Conservation (phyloP, 2,329 filamentous ascomycete genomes). For the Mariannaea sp. region DNA sequence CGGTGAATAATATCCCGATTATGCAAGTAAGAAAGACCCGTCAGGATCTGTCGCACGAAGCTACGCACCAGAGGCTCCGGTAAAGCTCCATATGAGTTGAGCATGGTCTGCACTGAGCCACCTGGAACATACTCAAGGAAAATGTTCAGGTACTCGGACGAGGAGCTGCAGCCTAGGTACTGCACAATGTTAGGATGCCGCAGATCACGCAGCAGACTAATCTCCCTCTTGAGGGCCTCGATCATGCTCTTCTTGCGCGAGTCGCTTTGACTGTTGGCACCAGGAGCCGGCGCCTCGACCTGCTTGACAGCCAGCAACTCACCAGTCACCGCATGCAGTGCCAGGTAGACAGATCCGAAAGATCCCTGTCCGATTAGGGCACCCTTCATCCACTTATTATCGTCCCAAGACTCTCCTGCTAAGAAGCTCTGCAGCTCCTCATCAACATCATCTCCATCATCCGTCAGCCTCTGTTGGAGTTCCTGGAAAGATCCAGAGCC, state of each 20-base stretch:
- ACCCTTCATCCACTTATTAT: constrained; percentile 99
- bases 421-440: constrained; percentile 90
- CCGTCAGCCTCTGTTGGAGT: constrained; percentile 80
- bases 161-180: constrained; percentile 93
- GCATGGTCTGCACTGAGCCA: constrained; percentile 96
- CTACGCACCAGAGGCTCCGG: constrained; percentile 92
- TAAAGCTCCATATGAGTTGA: constrained; percentile 96
- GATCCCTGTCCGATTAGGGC: constrained; percentile 95
- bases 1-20: constrained; percentile 95
- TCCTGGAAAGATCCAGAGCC: constrained; percentile 78
- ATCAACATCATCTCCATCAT: constrained; percentile 90
- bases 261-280: constrained; percentile 80
- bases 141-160: constrained; percentile 93
- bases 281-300: constrained; percentile 83
- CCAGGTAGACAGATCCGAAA: constrained; percentile 94
- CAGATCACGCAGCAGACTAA: constrained; percentile 88
- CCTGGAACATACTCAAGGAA: constrained; percentile 99
- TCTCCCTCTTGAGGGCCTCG: constrained; percentile 94
- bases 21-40: constrained; percentile 91
- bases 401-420: constrained; percentile 90
- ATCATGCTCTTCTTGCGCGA: constrained; percentile 98
- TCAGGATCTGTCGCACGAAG: constrained; percentile 94
- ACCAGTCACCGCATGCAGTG: constrained; percentile 92
- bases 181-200: constrained; percentile 98
- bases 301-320: constrained; percentile 99